Evolutionary conservation across 2,329 filamentous ascomycete genomes (phyloP).

Genomic region (Epichloe festucae): DNA sequence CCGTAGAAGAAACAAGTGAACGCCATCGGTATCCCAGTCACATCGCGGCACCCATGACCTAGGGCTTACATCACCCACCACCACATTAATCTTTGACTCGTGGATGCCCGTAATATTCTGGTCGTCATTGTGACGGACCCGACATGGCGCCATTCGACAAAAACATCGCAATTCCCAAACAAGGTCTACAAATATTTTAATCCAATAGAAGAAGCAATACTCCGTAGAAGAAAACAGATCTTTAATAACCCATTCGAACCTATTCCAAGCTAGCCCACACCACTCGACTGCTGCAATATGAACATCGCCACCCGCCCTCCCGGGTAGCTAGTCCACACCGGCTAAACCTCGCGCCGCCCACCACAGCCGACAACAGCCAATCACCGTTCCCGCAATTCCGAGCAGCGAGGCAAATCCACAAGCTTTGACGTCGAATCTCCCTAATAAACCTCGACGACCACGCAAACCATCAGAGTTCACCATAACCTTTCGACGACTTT

Average conservation of each 20-base stretch:
- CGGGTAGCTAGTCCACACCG: conserved; percentile 5
- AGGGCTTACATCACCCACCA: no score
- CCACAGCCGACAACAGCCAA: conserved; percentile 11
- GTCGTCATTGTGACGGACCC: no score
- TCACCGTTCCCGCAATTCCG: conserved; percentile 18
- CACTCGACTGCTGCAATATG: background rate
- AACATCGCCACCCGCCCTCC: background rate
- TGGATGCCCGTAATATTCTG: no score
- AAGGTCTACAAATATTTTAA: no score
- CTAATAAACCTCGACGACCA: conserved; percentile 13
- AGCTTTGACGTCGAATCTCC: background rate
- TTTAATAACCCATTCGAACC: background rate
- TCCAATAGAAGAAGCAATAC: no score
- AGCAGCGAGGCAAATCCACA: conserved; percentile 18
- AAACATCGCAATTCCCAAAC: no score
- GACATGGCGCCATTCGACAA: no score
- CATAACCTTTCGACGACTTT: background rate
- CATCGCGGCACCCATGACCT: no score
- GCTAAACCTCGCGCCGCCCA: conserved; percentile 18
- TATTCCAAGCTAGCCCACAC: background rate
- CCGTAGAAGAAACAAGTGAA: no score
- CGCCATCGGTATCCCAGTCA: no score
- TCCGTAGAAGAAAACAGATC: no score
- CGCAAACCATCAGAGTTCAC: background rate
- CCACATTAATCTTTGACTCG: no score